A percentile compares a stretch with the other conserved stretches of the same genome.
phyloP scores from a whole-genome alignment of 2,329 filamentous ascomycete species.

The Penicillium sp. region DNA sequence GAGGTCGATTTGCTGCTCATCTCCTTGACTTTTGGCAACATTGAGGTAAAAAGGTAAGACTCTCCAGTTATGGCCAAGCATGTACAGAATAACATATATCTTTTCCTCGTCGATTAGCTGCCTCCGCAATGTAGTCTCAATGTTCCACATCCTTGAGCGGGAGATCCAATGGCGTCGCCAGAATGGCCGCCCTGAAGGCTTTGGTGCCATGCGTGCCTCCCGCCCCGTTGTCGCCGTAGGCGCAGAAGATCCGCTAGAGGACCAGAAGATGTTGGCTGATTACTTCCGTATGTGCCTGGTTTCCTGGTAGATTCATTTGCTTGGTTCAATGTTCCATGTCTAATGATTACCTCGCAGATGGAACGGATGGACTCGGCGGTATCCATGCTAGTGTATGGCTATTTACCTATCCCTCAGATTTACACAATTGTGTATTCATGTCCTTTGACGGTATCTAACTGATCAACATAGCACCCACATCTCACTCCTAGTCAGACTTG shows the following conservation, averaged over 20 bases:
- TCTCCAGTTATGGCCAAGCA: too few relatives aligned
- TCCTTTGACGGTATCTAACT: conserved; percentile 1
- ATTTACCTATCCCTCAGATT: background rate
- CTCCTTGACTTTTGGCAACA: conserved; percentile 92
- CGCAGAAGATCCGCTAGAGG: conserved; percentile 80
- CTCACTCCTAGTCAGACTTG: conserved; percentile 74
- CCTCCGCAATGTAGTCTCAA: conserved; percentile 81
- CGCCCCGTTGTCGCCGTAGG: conserved; percentile 88
- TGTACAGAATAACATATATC: background rate
- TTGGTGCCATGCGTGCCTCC: conserved; percentile 69
- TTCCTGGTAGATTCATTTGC: background rate
- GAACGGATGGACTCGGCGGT: conserved; percentile 74
- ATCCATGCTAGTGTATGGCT: conserved; percentile 61
- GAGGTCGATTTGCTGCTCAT: conserved; percentile 85
- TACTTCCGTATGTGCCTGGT: conserved; percentile 73
- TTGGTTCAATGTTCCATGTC: background rate
- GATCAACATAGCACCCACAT: conserved; percentile 64
- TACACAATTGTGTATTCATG: background rate
- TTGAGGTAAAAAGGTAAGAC: conserved; percentile 74
- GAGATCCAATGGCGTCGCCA: conserved; percentile 81
- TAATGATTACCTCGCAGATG: conserved; percentile 57
- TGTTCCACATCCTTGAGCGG: conserved; percentile 90
- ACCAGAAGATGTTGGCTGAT: conserved; percentile 77
- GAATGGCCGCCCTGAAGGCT: conserved; percentile 69
- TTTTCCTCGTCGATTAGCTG: conserved; percentile 58